Evolutionary conservation across 805 yeast genomes (phyloP).

Genomic region (Millerozyma acaciae): DNA sequence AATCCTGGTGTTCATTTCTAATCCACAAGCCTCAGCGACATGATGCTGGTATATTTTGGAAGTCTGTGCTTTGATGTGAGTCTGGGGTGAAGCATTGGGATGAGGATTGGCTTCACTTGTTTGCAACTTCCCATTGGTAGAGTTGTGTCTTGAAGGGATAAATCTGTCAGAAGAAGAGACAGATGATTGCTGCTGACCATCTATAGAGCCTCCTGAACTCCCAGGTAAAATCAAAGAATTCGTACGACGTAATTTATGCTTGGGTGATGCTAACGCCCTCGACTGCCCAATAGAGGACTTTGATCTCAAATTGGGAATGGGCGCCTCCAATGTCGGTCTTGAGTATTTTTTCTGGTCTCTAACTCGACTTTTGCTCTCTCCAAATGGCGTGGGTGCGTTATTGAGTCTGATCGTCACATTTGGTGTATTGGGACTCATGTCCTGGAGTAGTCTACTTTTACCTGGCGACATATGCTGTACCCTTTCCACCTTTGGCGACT

Average conservation of each 20-base stretch:
- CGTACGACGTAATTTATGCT: slow-evolving; percentile 28
- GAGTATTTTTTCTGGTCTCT: neutral
- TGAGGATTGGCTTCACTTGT: slow-evolving; percentile 31
- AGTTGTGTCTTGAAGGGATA: slow-evolving; percentile 41
- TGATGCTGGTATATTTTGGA: slow-evolving; percentile 64
- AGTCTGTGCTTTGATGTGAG: slow-evolving; percentile 53
- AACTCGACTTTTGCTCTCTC: slow-evolving; percentile 5
- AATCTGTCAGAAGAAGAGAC: slow-evolving; percentile 34
- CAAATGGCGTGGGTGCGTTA: slow-evolving; percentile 6
- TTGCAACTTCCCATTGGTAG: slow-evolving; percentile 36
- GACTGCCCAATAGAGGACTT: slow-evolving; percentile 19
- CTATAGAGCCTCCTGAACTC: slow-evolving; percentile 25
- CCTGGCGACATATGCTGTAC: slow-evolving; percentile 13
- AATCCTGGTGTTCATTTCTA: slow-evolving; percentile 76
- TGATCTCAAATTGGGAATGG: slow-evolving; percentile 22
- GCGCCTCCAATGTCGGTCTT: slow-evolving; percentile 13
- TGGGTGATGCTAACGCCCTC: slow-evolving; percentile 19
- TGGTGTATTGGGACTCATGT: slow-evolving; percentile 35
- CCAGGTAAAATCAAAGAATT: slow-evolving; percentile 27
- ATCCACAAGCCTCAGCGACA: slow-evolving; percentile 93
- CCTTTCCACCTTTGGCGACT: slow-evolving; percentile 2
- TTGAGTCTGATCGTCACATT: slow-evolving; percentile 22
- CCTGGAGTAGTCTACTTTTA: slow-evolving; percentile 27
- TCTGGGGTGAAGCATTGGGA: slow-evolving; percentile 49
- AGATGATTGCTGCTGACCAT: slow-evolving; percentile 20